A percentile compares a stretch with the other conserved stretches of the same genome.
phyloP scores from a whole-genome alignment of 2,329 filamentous ascomycete species.

The Colletotrichum cereale region DNA sequence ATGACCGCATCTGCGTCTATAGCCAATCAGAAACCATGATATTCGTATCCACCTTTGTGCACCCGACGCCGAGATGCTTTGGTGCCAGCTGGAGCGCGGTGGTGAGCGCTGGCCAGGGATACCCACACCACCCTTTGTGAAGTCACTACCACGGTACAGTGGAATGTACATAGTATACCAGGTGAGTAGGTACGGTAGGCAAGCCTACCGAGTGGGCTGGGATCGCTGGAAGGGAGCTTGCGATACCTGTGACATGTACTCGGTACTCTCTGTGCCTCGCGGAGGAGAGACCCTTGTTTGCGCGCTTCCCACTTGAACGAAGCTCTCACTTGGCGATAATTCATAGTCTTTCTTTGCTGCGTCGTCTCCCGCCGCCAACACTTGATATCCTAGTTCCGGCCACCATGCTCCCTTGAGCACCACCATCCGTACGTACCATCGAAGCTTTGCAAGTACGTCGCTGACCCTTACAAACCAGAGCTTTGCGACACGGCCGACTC shows the following conservation, averaged over 20 bases:
- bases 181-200: not conserved
- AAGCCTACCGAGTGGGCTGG: constrained; percentile 22
- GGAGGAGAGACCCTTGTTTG: constrained; percentile 14
- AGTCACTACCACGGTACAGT: constrained; percentile 10
- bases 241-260: constrained; percentile 28
- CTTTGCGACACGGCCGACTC: constrained; percentile 24
- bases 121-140: constrained; percentile 15
- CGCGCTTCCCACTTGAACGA: constrained; percentile 18
- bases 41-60: constrained; percentile 11
- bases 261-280: not conserved
- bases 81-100: not conserved
- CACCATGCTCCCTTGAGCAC: constrained; percentile 28
- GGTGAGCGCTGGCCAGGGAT: constrained; percentile 9
- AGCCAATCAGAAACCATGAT: constrained; percentile 29
- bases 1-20: constrained; percentile 29
- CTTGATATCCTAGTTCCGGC: not conserved
- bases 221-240: constrained; percentile 34
- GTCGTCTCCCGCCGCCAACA: not conserved
- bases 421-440: constrained; percentile 8
- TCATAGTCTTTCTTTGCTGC: not conserved
- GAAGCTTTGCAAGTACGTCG: not conserved
- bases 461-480: constrained; percentile 20
- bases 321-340: constrained; percentile 16
- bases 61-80: constrained; percentile 25
- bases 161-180: not conserved